Conservation (phyloP, 176 grass and related monocot genomes). For the Carex myosuroides region DNA sequence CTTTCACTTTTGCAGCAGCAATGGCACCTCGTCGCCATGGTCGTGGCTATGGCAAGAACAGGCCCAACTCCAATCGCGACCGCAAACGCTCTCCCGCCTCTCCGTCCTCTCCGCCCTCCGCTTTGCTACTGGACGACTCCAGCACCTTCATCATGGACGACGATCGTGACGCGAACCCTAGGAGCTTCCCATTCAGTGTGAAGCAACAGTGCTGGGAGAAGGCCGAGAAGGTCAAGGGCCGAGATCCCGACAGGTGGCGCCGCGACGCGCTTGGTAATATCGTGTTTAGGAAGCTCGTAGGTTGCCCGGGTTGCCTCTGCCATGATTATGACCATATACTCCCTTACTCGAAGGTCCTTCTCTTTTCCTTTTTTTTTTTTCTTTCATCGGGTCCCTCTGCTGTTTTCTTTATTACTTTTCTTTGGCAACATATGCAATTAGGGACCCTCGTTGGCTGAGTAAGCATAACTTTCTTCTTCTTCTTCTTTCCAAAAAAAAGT, state of each 20-base stretch:
- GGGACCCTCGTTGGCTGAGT: neutral
- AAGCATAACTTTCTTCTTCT: neutral
- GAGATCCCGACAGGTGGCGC: constrained; percentile 88
- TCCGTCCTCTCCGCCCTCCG: constrained; percentile 20
- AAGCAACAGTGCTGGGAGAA: constrained; percentile 99
- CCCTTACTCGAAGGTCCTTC: constrained; percentile 75
- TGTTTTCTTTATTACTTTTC: neutral
- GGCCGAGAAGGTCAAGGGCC: constrained; percentile 62
- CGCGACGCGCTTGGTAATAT: constrained; percentile 85
- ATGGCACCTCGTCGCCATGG: neutral
- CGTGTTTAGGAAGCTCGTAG: constrained; percentile 93
- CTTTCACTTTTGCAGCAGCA: neutral
- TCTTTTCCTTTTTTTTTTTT: neutral
- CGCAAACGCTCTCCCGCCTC: constrained; percentile 31
- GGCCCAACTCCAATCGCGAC: neutral
- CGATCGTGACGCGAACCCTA: constrained; percentile 32
- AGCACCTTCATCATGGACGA: constrained; percentile 28
- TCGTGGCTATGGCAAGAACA: neutral
- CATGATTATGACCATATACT: constrained; percentile 97
- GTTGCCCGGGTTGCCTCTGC: constrained; percentile 90
- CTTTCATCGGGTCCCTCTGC: neutral
- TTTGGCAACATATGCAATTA: neutral
- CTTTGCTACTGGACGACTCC: constrained; percentile 33
- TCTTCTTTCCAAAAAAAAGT: too few relatives aligned
- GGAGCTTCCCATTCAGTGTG: constrained; percentile 72